Evolutionary conservation across 805 yeast genomes (phyloP).

Genomic region (Teunomyces cretensis): DNA sequence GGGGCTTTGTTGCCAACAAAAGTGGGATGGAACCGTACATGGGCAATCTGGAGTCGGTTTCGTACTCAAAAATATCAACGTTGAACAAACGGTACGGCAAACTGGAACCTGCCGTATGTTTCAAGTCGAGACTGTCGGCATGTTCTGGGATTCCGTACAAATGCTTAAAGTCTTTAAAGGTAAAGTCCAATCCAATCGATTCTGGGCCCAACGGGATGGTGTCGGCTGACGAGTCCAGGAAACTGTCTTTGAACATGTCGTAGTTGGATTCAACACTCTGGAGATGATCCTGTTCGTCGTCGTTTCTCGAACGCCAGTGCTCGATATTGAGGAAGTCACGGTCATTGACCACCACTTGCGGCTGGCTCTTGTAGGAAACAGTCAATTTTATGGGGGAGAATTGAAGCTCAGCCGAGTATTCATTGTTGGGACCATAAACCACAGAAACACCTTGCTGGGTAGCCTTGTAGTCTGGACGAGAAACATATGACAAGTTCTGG

Average conservation of each 20-base stretch:
- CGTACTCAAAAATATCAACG: conserved; percentile 95
- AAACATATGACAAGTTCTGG: conserved; percentile 10
- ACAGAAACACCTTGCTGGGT: conserved; percentile 13
- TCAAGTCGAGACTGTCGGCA: conserved; percentile 73
- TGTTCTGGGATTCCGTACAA: conserved; percentile 98
- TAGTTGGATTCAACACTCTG: conserved; percentile 60
- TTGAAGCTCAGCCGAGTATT: conserved; percentile 44
- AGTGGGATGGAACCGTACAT: conserved; percentile 97
- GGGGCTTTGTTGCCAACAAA: conserved; percentile 64
- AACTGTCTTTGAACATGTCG: conserved; percentile 70
- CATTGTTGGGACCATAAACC: conserved; percentile 37
- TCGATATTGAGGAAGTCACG: conserved; percentile 75
- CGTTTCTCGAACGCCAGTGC: conserved; percentile 56
- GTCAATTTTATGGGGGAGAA: conserved; percentile 51
- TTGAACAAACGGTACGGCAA: conserved; percentile 84
- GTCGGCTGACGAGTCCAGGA: conserved; percentile 66
- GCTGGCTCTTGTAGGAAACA: conserved; percentile 44
- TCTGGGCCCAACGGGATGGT: conserved; percentile 82
- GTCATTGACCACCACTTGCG: conserved; percentile 64
- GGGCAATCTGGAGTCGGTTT: conserved; percentile 74
- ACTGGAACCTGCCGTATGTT: conserved; percentile 61
- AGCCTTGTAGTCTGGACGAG: conserved; percentile 14
- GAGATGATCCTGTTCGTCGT: conserved; percentile 33
- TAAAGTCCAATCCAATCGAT: conserved; percentile 76
- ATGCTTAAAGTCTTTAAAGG: conserved; percentile 56